Evolutionary conservation across 345 rosid genomes (phyloP).

Genomic region (Salix suchowensis): DNA sequence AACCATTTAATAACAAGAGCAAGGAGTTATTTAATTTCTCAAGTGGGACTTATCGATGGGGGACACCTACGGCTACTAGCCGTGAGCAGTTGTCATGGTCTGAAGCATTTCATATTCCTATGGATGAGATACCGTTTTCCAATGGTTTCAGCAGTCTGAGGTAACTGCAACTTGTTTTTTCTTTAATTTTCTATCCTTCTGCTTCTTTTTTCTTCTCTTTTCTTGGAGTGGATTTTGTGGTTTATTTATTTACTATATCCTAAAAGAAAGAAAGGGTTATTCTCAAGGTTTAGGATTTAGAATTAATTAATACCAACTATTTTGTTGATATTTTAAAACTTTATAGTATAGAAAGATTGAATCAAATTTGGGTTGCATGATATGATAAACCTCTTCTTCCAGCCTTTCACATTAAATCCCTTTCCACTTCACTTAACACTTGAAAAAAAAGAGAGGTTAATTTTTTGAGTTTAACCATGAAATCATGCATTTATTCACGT

Average conservation of each 20-base stretch:
- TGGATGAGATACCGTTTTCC: constrained; percentile 52
- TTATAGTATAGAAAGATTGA: too few relatives aligned
- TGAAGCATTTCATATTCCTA: constrained; percentile 88
- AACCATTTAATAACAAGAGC: constrained; percentile 60
- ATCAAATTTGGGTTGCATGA: too few relatives aligned
- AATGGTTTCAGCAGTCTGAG: constrained; percentile 21
- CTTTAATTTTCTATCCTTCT: background rate
- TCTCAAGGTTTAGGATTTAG: too few relatives aligned
- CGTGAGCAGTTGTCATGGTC: constrained; percentile 80
- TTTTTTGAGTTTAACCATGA: background rate
- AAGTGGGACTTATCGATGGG: constrained; percentile 90
- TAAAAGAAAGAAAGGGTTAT: too few relatives aligned
- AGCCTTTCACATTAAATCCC: background rate
- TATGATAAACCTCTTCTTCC: too few relatives aligned
- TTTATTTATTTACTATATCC: background rate
- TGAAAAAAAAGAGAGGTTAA: background rate
- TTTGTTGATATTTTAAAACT: too few relatives aligned
- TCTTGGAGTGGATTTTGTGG: background rate
- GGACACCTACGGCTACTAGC: constrained; percentile 75
- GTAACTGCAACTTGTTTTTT: constrained; percentile 7
- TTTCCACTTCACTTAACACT: background rate
- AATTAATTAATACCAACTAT: too few relatives aligned
- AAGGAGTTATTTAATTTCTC: constrained; percentile 52
- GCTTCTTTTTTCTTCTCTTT: background rate
- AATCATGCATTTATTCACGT: constrained; percentile 6